A percentile compares a stretch with the other conserved stretches of the same genome.
phyloP scores from a whole-genome alignment of 257 asterid species.

The Ligustrum vulgare region DNA sequence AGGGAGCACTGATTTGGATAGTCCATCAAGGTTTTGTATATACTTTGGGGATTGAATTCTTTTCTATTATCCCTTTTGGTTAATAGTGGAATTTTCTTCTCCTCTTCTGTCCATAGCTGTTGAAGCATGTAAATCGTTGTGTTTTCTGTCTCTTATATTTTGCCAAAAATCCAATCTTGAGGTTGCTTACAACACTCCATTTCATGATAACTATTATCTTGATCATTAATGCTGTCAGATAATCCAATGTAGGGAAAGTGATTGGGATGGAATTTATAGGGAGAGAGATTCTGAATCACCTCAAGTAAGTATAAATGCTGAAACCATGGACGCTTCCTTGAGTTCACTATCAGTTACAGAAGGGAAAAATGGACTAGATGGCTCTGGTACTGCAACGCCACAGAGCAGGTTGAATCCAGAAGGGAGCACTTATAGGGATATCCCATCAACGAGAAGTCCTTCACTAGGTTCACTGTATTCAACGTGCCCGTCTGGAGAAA shows the following conservation, averaged over 20 bases:
- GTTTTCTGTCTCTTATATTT: too few species aligned
- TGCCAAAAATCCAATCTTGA: neutral
- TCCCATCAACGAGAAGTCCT: constrained; percentile 45
- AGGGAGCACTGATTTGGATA: constrained; percentile 29
- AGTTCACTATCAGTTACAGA: constrained; percentile 48
- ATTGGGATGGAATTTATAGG: constrained; percentile 26
- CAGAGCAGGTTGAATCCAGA: constrained; percentile 36
- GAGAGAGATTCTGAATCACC: constrained; percentile 35
- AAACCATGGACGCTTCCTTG: constrained; percentile 30
- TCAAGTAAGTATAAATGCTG: constrained; percentile 45
- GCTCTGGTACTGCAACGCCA: constrained; percentile 32
- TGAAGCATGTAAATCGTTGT: neutral
- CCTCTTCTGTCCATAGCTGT: neutral
- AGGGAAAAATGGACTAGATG: constrained; percentile 36
- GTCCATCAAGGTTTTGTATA: constrained; percentile 21
- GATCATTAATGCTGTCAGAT: constrained; percentile 24
- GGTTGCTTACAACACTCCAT: neutral
- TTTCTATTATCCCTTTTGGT: neutral
- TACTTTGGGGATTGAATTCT: neutral
- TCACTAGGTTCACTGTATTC: constrained; percentile 59
- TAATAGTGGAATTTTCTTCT: neutral
- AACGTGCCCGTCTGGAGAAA: constrained; percentile 44
- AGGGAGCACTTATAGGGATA: constrained; percentile 44
- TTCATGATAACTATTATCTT: constrained; percentile 4
- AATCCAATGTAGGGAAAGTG: constrained; percentile 52